Percentiles rank a stretch among this genome's conserved stretches.
These are phyloP conservation scores for Salix caprea DNA, from an alignment of 345 rosid species.

Conservation along the genomic window DNA sequence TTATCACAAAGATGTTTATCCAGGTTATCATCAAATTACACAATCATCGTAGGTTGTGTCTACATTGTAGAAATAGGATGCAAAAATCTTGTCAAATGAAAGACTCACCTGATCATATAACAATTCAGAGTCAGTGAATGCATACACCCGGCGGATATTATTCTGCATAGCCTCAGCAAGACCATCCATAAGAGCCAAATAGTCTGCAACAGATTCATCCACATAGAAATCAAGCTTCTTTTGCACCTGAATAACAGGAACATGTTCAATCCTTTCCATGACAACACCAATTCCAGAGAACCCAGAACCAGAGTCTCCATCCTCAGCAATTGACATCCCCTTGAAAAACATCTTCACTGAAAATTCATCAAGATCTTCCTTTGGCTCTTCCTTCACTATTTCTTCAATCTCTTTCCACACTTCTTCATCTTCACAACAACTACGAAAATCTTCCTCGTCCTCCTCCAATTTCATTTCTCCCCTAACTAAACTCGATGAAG, in stretches of 20 bases:
- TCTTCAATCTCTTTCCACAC: conserved; percentile 79
- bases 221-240: conserved; percentile 83
- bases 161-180: conserved; percentile 61
- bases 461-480: conserved; percentile 54
- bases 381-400: conserved; percentile 34
- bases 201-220: conserved; percentile 75
- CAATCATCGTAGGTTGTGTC: background rate
- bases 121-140: conserved; percentile 65
- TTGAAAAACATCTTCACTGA: conserved; percentile 85
- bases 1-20: background rate
- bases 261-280: conserved; percentile 54
- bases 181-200: conserved; percentile 87
- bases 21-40: background rate
- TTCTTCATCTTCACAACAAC: conserved; percentile 91
- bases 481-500: conserved; percentile 36
- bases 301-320: conserved; percentile 55
- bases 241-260: conserved; percentile 69
- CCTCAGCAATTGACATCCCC: conserved; percentile 58
- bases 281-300: conserved; percentile 84
- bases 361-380: conserved; percentile 53
- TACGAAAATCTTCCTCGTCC: conserved; percentile 87
- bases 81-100: background rate
- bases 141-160: conserved; percentile 54
- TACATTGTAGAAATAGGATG: background rate
- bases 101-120: conserved; percentile 68